phyloP scores from a whole-genome alignment of 2,329 filamentous ascomycete species.

The Cladosporium phlei region DNA sequence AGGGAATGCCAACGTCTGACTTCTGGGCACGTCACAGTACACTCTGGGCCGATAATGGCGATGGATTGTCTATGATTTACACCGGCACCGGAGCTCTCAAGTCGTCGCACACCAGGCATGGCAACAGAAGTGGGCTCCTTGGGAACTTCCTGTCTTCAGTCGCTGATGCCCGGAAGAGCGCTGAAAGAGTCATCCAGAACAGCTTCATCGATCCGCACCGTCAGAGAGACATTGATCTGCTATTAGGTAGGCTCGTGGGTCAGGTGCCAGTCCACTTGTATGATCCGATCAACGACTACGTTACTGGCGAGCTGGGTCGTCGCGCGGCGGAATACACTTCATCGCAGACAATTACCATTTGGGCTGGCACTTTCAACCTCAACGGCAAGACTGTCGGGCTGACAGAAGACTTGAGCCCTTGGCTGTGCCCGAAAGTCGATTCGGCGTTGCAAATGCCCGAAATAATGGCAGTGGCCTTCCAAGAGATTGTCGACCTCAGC shows the following conservation, averaged over 20 bases:
- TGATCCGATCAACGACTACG: slow-evolving; percentile 91
- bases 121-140: no score
- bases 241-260: slow-evolving; percentile 81
- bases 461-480: slow-evolving; percentile 86
- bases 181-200: slow-evolving; percentile 91
- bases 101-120: slow-evolving; percentile 86
- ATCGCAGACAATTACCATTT: slow-evolving; percentile 69
- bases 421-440: slow-evolving; percentile 69
- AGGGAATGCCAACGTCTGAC: slow-evolving; percentile 62
- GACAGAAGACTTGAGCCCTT: slow-evolving; percentile 73
- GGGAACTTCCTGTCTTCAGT: slow-evolving; percentile 84
- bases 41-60: slow-evolving; percentile 95
- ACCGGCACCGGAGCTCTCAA: slow-evolving; percentile 94
- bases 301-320: slow-evolving; percentile 68
- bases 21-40: slow-evolving; percentile 91
- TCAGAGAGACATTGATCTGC: slow-evolving; percentile 90
- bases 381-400: slow-evolving; percentile 81
- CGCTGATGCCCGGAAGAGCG: slow-evolving; percentile 95
- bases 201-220: slow-evolving; percentile 92
- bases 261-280: slow-evolving; percentile 80
- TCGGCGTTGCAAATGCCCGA: slow-evolving; percentile 63
- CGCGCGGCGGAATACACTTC: slow-evolving; percentile 68
- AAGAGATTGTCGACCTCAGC: slow-evolving; percentile 96
- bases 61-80: slow-evolving; percentile 90
- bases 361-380: slow-evolving; percentile 87